Evolutionary conservation across 2,329 filamentous ascomycete genomes (phyloP), one percentile per base, ranked within the genome.

Genomic region (Hypoxylon sp.): DNA sequence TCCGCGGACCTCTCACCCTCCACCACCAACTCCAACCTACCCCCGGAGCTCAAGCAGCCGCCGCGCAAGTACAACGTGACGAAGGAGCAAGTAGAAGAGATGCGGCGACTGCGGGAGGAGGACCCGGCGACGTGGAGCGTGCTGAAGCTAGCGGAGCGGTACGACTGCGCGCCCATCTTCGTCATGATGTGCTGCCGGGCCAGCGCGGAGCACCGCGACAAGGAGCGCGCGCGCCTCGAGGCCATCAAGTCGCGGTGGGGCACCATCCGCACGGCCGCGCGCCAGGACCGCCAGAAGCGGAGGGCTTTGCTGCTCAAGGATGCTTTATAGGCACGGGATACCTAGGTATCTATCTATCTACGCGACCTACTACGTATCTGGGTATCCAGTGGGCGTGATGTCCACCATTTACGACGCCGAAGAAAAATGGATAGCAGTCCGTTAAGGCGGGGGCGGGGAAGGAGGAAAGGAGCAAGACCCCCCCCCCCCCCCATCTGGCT

Each of bases 71-170:
- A 89, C 78, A 84, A 89, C 79, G 81, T 91, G 42, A 84, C 81
- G 56, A 78, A 81, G 51, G 82, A 83, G 67, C 84, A 91, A 67
- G 86, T 91, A 53, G 82, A 82, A 53, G 88, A 90, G 82, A 91
- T 90, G 76, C 86, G 87, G 63, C 78, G 79, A 54, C 81, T 91
- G 76, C 83, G 88, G 55, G 76, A 75, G 24, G 77, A 81, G 47
- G 86, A 91, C 73, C 88, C 88, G 0, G 76, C 82, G 26, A 79
- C 76, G 57, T 90, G 88, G 88, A 87, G 82, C 67, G 85, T 89
- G 48, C 75, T 76, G 39, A 80, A 79, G 52, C 83, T 91, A 33
- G 86, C 88, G 4, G 77, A 78, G 59, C 85, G 85, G 76, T 91
- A 85, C 77, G 78, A 84, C 56, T 90, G 88, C 82, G 84, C 83